Evolutionary conservation across 169 alveolate species (phyloP).

Genomic region (Plasmodium falciparum): DNA sequence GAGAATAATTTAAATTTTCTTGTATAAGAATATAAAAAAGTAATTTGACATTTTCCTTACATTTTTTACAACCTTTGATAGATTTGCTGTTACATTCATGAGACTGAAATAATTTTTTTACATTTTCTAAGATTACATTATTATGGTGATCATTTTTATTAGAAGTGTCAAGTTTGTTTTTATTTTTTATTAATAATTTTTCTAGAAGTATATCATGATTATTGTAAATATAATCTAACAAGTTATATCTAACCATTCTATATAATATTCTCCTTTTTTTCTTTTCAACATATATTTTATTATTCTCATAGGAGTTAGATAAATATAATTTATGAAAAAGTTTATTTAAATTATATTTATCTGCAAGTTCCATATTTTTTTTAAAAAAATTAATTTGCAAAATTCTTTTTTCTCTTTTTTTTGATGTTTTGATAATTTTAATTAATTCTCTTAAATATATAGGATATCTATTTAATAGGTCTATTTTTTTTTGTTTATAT

Average conservation of each 20-base stretch:
- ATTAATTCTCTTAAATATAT: slow-evolving; percentile 61
- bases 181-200: slow-evolving; percentile 46
- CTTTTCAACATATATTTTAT: slow-evolving; percentile 34
- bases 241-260: slow-evolving; percentile 57
- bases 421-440: slow-evolving; percentile 49
- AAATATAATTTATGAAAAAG: slow-evolving; percentile 39
- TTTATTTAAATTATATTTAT: slow-evolving; percentile 27
- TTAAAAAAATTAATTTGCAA: slow-evolving; percentile 42
- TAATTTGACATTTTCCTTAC: slow-evolving; percentile 39
- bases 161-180: background rate
- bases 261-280: slow-evolving; percentile 52
- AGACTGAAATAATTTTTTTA: slow-evolving; percentile 30
- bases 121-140: slow-evolving; percentile 44
- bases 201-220: slow-evolving; percentile 54
- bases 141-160: background rate
- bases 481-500: slow-evolving; percentile 45
- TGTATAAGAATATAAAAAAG: slow-evolving; percentile 47
- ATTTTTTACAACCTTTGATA: slow-evolving; percentile 28
- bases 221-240: slow-evolving; percentile 54
- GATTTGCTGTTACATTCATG: slow-evolving; percentile 14
- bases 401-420: slow-evolving; percentile 48
- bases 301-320: slow-evolving; percentile 29
- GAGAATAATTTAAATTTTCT: slow-evolving; percentile 56
- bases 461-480: slow-evolving; percentile 61
- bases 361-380: slow-evolving; percentile 23